These are phyloP conservation scores for Penicillium sp. DNA, from an alignment of 2,329 filamentous ascomycete species.

Conservation along the genomic window DNA sequence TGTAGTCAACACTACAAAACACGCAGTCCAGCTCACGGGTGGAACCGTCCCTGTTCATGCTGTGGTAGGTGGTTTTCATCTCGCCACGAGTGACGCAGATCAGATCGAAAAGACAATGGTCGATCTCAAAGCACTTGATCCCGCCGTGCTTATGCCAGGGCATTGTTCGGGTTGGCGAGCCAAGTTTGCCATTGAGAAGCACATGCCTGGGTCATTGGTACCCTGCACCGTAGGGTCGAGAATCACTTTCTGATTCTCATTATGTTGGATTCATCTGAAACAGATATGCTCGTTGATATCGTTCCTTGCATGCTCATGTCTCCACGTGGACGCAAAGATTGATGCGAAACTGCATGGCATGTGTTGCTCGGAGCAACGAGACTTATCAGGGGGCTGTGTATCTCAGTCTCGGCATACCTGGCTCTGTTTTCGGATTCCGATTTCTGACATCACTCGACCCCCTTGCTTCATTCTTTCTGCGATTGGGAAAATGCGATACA, in stretches of 20 bases:
- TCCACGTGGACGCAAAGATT: conserved; percentile 20
- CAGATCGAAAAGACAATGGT: conserved; percentile 48
- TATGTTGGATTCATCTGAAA: not conserved
- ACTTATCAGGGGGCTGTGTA: conserved; percentile 9
- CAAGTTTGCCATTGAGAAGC: conserved; percentile 53
- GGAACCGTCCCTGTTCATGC: conserved; percentile 47
- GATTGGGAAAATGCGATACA: conserved; percentile 14
- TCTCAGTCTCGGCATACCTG: conserved; percentile 14
- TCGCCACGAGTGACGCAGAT: conserved; percentile 48
- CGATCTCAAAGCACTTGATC: conserved; percentile 51
- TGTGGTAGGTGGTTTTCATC: conserved; percentile 55
- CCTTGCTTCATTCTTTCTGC: conserved; percentile 21
- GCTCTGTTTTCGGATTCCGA: conserved; percentile 1
- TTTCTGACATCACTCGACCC: conserved; percentile 6
- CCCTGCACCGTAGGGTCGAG: conserved; percentile 53
- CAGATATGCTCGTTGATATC: not conserved
- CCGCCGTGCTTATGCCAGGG: conserved; percentile 53
- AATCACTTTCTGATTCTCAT: conserved; percentile 33
- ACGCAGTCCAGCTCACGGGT: conserved; percentile 45
- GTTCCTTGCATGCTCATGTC: conserved; percentile 15
- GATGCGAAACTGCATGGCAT: conserved; percentile 12
- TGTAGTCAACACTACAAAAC: conserved; percentile 52
- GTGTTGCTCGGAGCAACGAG: conserved; percentile 17
- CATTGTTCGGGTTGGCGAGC: conserved; percentile 59
- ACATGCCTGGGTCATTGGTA: conserved; percentile 51